Base-by-base conservation (phyloP, 2,329 filamentous ascomycete species). In the Fusarium sp. region DNA sequence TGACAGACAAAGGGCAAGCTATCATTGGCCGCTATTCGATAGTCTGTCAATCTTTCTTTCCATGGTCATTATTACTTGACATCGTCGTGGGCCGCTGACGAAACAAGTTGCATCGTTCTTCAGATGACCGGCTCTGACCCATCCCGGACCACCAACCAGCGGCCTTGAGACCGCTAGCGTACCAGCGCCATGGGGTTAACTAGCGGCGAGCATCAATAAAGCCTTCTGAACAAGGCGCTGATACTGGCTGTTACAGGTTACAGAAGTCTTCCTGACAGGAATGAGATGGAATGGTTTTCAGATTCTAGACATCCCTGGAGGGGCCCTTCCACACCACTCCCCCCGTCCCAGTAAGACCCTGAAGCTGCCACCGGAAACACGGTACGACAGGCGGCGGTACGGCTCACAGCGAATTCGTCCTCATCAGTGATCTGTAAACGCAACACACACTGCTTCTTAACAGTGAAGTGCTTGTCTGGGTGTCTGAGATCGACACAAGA, bases 141-240 rank as follows among this genome's bases (percentile, higher is more conserved):
- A 73, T 68, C 57, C 56, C 49, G 57, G 58, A 45, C 49, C 44
- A 62, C 60, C 70, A 73, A 72, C 66, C 61, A 71, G 60, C 42
- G 45, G 50, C 66, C 62, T 57, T 68, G 70, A 73, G 65, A 74
- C 71, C 60, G 46, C 70, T 74, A 74, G 68, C 69, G 72, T 76
- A 65, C 69, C 74, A 73, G 62, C 69, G 69, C 73, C 73, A 75
- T 61, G 73, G 71, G 61, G 74, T 73, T 59, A 57, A 47, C 66
- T 72, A 65, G 64, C 57, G 44, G 33, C 61, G 68, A 74, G 56
- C 59, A 61, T 61, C 57, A 50, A 64, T 45, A 56, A 63, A 67
- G 65, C 41, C 55, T 52, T 70, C 44, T 49, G 49, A 67, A 29
- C 42, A 50, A 50, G 50, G 56, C 44, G 49, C 49, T 62, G 54